These are phyloP conservation scores for Pichia sp. DNA, from an alignment of 1,139 yeast species.

Conservation along the genomic window DNA sequence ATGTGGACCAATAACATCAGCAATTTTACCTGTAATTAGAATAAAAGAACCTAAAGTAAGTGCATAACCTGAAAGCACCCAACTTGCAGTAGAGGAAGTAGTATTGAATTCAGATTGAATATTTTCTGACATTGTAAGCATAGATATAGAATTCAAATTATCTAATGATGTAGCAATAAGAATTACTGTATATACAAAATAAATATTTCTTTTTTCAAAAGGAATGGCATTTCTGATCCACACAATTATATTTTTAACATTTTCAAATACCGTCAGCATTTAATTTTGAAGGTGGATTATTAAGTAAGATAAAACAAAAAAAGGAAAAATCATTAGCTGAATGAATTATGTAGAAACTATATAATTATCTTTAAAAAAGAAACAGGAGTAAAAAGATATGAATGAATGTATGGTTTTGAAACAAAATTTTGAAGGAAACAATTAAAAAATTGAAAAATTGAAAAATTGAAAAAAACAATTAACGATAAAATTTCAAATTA, in stretches of 20 bases:
- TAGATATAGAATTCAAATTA: constrained; percentile 30
- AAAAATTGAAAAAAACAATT: too few relatives aligned
- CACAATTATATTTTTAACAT: neutral
- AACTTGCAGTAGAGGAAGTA: constrained; percentile 25
- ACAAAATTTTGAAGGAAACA: too few relatives aligned
- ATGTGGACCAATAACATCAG: constrained; percentile 34
- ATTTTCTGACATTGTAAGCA: constrained; percentile 24
- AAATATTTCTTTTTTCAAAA: constrained; percentile 15
- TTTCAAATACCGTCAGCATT: too few relatives aligned
- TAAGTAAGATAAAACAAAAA: too few relatives aligned
- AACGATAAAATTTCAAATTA: too few relatives aligned
- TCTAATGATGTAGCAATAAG: constrained; percentile 22
- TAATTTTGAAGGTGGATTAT: too few relatives aligned
- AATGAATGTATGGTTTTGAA: too few relatives aligned
- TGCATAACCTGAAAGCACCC: constrained; percentile 36
- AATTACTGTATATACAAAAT: constrained; percentile 16
- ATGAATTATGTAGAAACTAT: too few relatives aligned
- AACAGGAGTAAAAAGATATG: too few relatives aligned
- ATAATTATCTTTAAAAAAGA: too few relatives aligned
- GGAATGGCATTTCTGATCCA: constrained; percentile 15
- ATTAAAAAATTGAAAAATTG: too few relatives aligned
- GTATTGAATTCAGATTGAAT: constrained; percentile 25
- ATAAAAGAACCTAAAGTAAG: constrained; percentile 35
- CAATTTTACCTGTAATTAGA: constrained; percentile 33
- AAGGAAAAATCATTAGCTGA: too few relatives aligned